A percentile compares a stretch with the other conserved stretches of the same genome.
Evolutionary conservation across 148 eudicot species (phyloP).

Genomic region (Euryodendron excelsum): DNA sequence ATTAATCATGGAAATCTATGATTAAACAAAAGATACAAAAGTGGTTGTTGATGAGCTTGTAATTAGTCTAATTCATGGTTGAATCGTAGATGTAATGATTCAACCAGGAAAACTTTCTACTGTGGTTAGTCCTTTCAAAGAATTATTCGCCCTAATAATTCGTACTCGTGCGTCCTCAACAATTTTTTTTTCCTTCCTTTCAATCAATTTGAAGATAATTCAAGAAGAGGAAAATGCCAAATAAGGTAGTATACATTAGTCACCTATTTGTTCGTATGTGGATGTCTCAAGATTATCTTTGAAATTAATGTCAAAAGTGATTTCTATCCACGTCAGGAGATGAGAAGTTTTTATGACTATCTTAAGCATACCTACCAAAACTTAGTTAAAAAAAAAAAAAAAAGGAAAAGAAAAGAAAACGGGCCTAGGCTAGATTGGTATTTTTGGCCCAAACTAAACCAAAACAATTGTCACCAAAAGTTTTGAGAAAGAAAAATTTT

Average conservation of each 20-base stretch:
- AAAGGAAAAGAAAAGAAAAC: background rate
- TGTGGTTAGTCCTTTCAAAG: background rate
- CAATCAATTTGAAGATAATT: background rate
- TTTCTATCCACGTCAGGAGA: background rate
- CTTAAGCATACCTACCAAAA: too few species aligned
- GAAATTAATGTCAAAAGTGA: background rate
- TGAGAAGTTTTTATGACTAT: too few species aligned
- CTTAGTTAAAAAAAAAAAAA: too few species aligned
- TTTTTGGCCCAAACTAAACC: background rate
- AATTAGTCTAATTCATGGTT: conserved; percentile 11
- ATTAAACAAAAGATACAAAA: background rate
- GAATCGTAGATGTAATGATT: conserved; percentile 9
- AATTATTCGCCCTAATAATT: background rate
- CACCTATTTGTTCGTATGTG: background rate
- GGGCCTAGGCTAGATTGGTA: background rate
- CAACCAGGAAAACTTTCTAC: background rate
- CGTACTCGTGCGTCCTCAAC: background rate
- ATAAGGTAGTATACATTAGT: background rate
- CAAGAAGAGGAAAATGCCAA: background rate
- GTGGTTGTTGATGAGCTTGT: conserved; percentile 1
- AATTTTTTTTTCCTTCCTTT: background rate
- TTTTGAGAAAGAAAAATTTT: background rate
- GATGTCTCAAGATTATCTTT: background rate
- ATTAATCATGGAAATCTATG: background rate
- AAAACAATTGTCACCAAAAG: background rate